Conservation (phyloP, 768 basidiomycete species). For the Tulasnella sp. region DNA sequence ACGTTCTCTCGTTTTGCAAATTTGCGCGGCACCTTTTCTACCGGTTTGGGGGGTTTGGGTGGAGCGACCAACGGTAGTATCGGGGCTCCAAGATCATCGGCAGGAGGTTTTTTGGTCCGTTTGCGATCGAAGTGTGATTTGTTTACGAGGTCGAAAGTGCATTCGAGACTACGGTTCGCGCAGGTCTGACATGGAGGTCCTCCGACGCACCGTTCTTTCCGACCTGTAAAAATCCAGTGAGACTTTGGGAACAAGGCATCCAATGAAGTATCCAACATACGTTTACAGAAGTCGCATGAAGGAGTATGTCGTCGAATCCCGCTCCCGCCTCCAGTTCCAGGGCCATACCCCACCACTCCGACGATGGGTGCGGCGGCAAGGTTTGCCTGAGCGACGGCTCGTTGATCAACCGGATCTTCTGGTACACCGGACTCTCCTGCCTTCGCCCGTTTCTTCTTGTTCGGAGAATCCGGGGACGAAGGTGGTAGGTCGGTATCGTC, state of each 20-base stretch:
- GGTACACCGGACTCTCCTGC: background rate
- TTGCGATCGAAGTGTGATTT: slow-evolving; percentile 9
- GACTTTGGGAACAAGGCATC: background rate
- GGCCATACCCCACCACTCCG: slow-evolving; percentile 11
- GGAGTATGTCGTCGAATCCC: slow-evolving; percentile 10
- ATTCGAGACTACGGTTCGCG: slow-evolving; percentile 8
- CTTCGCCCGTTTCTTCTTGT: background rate
- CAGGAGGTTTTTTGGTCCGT: background rate
- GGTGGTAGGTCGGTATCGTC: background rate
- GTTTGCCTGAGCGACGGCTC: slow-evolving; percentile 4
- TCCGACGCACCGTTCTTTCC: slow-evolving; percentile 11
- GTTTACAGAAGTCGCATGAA: slow-evolving; percentile 14
- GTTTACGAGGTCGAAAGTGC: slow-evolving; percentile 10
- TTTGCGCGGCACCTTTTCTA: background rate
- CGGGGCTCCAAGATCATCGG: background rate
- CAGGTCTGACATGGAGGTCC: slow-evolving; percentile 12
- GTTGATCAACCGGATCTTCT: background rate
- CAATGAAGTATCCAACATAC: background rate
- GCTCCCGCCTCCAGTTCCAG: slow-evolving; percentile 6
- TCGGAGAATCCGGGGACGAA: background rate
- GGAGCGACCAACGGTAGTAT: background rate
- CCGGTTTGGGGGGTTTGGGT: background rate
- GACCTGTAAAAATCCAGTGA: background rate
- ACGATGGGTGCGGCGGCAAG: slow-evolving; percentile 4
- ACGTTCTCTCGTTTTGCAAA: slow-evolving; percentile 8